Conservation (phyloP, 2,329 filamentous ascomycete genomes). For the Aspergillus aculeatus region DNA sequence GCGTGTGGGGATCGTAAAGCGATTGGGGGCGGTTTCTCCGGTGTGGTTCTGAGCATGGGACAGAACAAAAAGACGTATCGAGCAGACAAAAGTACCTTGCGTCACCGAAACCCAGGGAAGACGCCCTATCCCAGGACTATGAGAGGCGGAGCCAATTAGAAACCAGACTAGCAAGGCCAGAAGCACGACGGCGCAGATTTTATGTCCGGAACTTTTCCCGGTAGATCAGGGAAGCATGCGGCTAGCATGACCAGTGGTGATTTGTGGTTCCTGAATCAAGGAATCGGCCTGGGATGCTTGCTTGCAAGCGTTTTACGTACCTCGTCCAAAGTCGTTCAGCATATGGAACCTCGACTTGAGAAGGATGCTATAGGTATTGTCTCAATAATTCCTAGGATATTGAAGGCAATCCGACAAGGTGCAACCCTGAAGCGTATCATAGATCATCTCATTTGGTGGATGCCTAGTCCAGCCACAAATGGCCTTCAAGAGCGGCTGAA, state of each 20-base stretch:
- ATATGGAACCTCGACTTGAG: not conserved
- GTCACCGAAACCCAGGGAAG: constrained; percentile 2
- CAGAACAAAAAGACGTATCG: constrained; percentile 18
- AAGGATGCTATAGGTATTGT: not conserved
- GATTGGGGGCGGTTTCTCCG: not conserved
- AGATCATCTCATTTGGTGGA: not conserved
- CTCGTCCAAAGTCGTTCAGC: not conserved
- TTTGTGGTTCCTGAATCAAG: constrained; percentile 9
- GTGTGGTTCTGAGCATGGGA: constrained; percentile 6
- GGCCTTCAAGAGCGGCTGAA: not conserved
- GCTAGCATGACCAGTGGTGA: constrained; percentile 11
- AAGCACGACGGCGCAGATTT: constrained; percentile 12
- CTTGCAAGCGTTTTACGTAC: not conserved
- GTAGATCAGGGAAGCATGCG: constrained; percentile 22
- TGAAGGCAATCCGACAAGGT: not conserved
- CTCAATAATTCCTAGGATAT: not conserved
- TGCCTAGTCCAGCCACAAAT: not conserved
- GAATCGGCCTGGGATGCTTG: not conserved
- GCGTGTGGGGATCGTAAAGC: constrained; percentile 2
- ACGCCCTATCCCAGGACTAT: constrained; percentile 7
- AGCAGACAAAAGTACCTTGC: constrained; percentile 22
- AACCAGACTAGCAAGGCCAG: constrained; percentile 10
- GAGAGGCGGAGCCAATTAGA: constrained; percentile 11
- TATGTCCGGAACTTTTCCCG: constrained; percentile 20
- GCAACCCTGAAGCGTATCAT: not conserved